Evolutionary conservation across 2,329 filamentous ascomycete genomes (phyloP).

Genomic region (Monosporascus sp.): DNA sequence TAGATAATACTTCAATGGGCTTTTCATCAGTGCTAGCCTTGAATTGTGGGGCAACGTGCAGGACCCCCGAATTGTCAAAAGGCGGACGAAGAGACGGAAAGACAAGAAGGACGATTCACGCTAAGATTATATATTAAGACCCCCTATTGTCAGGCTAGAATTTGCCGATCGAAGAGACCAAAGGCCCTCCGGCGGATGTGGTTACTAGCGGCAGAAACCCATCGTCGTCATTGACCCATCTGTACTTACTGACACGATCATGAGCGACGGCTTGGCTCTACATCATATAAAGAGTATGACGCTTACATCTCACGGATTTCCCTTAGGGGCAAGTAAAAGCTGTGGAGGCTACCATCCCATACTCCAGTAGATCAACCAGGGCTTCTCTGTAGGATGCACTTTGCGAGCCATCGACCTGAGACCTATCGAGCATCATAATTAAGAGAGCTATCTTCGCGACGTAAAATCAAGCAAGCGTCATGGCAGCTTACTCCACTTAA

Average conservation of each 20-base stretch:
- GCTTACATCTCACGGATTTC: neutral
- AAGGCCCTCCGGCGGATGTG: neutral
- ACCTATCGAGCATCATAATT: too few relatives aligned
- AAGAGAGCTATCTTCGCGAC: too few relatives aligned
- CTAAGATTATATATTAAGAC: too few relatives aligned
- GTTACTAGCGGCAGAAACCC: neutral
- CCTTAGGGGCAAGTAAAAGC: neutral
- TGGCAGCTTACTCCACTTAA: too few relatives aligned
- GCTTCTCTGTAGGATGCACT: too few relatives aligned
- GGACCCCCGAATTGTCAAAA: constrained; percentile 1
- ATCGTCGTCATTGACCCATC: neutral
- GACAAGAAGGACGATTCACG: too few relatives aligned
- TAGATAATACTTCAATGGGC: constrained; percentile 12
- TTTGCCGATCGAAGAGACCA: neutral
- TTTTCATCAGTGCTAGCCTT: neutral
- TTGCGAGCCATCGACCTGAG: too few relatives aligned
- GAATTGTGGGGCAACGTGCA: neutral
- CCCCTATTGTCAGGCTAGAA: too few relatives aligned
- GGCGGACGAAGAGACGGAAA: neutral
- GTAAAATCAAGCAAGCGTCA: too few relatives aligned
- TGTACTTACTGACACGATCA: neutral
- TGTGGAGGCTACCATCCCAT: neutral
- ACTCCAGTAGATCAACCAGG: too few relatives aligned
- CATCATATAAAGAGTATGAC: neutral
- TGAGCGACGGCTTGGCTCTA: neutral